These are phyloP conservation scores for Teunomyces stri DNA, from an alignment of 805 yeast genomes.

Conservation along the genomic window DNA sequence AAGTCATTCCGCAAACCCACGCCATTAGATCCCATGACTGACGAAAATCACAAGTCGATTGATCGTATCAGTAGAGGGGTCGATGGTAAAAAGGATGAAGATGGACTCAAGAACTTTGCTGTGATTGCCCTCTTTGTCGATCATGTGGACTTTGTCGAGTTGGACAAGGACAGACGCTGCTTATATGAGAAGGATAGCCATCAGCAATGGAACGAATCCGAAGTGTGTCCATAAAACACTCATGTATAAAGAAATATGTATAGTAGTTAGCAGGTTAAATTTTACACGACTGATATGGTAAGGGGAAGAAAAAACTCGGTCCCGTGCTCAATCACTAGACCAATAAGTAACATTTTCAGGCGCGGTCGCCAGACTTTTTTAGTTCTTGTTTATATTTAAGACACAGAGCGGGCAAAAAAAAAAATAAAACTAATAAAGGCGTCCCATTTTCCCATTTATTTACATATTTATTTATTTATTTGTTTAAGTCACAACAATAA, in stretches of 20 bases:
- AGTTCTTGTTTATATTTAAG: neutral
- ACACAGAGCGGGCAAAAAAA: too few species aligned
- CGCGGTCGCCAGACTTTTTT: neutral
- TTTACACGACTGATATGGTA: neutral
- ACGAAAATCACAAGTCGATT: constrained; percentile 52
- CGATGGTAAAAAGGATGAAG: constrained; percentile 69
- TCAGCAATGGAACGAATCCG: constrained; percentile 73
- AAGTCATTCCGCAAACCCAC: constrained; percentile 69
- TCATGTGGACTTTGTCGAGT: constrained; percentile 64
- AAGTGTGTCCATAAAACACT: constrained; percentile 63
- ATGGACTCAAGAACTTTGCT: constrained; percentile 63
- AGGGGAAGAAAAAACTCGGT: neutral
- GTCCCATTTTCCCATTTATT: constrained; percentile 1
- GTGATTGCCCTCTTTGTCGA: constrained; percentile 69
- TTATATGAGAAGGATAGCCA: constrained; percentile 51
- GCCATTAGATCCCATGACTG: constrained; percentile 61
- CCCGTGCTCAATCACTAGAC: neutral
- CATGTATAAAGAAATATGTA: neutral
- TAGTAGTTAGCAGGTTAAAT: neutral
- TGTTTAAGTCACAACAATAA: neutral
- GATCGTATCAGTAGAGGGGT: constrained; percentile 81
- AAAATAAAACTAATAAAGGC: neutral
- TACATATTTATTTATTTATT: constrained; percentile 6
- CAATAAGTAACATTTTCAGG: neutral
- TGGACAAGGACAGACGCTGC: constrained; percentile 55